A percentile compares a stretch with the other conserved stretches of the same genome.
phyloP scores from a whole-genome alignment of 2,329 filamentous ascomycete species.

The Aspergillus fijiensis region DNA sequence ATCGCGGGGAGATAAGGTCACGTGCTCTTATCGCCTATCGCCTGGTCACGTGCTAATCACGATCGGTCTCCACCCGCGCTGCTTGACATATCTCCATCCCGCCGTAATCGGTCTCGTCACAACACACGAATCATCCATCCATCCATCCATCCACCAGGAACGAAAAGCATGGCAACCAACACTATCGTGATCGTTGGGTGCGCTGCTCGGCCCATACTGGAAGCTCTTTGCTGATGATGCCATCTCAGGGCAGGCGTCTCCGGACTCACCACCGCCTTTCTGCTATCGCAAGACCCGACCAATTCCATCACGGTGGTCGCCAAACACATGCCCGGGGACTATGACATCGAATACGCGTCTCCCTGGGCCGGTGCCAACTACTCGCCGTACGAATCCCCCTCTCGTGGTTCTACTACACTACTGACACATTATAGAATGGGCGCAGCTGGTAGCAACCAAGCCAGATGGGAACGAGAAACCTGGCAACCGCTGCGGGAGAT shows the following conservation, averaged over 20 bases:
- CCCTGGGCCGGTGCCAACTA: conserved; percentile 84
- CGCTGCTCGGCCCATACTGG: not conserved
- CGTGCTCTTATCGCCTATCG: too few relatives aligned
- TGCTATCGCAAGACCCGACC: not conserved
- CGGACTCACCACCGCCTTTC: not conserved
- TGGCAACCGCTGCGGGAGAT: conserved; percentile 61
- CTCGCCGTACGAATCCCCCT: conserved; percentile 56
- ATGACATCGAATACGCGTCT: conserved; percentile 82
- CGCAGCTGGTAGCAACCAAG: not conserved
- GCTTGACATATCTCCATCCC: not conserved
- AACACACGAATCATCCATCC: not conserved
- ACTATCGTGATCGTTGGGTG: not conserved
- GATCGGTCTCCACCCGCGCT: not conserved
- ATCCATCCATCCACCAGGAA: not conserved
- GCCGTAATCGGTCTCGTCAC: not conserved
- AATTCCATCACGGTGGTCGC: conserved; percentile 63
- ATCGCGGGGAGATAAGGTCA: too few relatives aligned
- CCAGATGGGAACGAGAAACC: conserved; percentile 47
- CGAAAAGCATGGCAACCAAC: not conserved
- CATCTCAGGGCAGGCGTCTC: not conserved
- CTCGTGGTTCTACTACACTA: not conserved
- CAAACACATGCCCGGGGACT: conserved; percentile 89
- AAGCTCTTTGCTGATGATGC: too few relatives aligned
- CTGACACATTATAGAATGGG: not conserved
- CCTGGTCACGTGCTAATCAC: too few relatives aligned